These are phyloP conservation scores for Trichoderma sp. DNA, from an alignment of 2,329 filamentous ascomycete species.

Conservation along the genomic window DNA sequence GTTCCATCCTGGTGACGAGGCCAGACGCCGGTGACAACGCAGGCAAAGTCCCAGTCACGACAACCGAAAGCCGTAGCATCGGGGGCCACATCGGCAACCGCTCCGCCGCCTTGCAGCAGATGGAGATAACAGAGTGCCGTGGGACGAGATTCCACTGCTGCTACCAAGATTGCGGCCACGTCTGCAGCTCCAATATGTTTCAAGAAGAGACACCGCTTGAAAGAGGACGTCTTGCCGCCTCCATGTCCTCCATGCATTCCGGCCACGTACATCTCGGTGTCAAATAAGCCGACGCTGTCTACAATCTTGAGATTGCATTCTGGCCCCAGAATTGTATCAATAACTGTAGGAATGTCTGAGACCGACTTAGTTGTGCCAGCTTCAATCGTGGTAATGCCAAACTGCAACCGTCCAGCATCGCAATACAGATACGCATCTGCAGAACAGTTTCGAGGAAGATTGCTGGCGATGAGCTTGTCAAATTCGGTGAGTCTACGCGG, in stretches of 20 bases:
- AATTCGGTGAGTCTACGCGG: constrained; percentile 39
- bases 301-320: constrained; percentile 36
- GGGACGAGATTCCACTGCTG: constrained; percentile 48
- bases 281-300: constrained; percentile 52
- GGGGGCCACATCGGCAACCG: constrained; percentile 41
- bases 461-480: constrained; percentile 36
- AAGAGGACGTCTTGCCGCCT: constrained; percentile 58
- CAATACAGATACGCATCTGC: constrained; percentile 56
- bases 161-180: constrained; percentile 38
- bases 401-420: constrained; percentile 42
- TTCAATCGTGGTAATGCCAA: constrained; percentile 53
- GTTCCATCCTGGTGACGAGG: constrained; percentile 50
- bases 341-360: constrained; percentile 15
- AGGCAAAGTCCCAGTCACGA: constrained; percentile 63
- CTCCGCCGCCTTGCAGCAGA: constrained; percentile 58
- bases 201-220: constrained; percentile 63
- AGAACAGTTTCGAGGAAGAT: constrained; percentile 44
- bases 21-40: constrained; percentile 63
- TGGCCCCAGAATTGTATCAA: constrained; percentile 32
- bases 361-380: constrained; percentile 27
- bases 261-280: constrained; percentile 59
- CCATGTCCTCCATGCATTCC: constrained; percentile 57
- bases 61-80: constrained; percentile 58
- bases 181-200: constrained; percentile 41
- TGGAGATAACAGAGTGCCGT: constrained; percentile 59